Evolutionary conservation across 192 early-diverging fungal species (phyloP).

Genomic region (Piromyces finnis): DNA sequence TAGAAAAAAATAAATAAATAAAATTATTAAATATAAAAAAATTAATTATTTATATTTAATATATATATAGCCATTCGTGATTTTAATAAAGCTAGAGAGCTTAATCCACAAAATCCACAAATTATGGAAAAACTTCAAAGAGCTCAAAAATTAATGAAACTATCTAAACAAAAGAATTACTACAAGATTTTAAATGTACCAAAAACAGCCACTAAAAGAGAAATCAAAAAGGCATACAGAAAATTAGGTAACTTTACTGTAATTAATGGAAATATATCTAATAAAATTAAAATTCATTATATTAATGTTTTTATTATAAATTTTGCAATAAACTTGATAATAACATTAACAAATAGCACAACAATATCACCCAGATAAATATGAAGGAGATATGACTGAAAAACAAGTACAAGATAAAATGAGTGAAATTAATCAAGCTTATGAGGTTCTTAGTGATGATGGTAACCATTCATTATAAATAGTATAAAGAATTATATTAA

Average conservation of each 20-base stretch:
- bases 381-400: slow-evolving; percentile 49
- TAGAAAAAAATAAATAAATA: not conserved
- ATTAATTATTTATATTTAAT: no score
- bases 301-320: no score
- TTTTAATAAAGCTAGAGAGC: slow-evolving; percentile 49
- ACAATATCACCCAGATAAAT: slow-evolving; percentile 73
- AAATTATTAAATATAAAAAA: no score
- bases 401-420: slow-evolving; percentile 75
- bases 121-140: slow-evolving; percentile 27
- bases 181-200: slow-evolving; percentile 85
- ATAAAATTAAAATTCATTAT: no score
- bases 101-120: slow-evolving; percentile 24
- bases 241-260: slow-evolving; percentile 26
- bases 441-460: slow-evolving; percentile 38
- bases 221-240: slow-evolving; percentile 88
- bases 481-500: not conserved
- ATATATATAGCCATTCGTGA: slow-evolving; percentile 44
- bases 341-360: slow-evolving; percentile 32
- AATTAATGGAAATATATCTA: not conserved
- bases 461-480: not conserved
- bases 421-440: slow-evolving; percentile 82
- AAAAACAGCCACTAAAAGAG: slow-evolving; percentile 42
- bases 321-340: no score
- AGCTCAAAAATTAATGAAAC: slow-evolving; percentile 38
- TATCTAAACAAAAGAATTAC: slow-evolving; percentile 58